These are phyloP conservation scores for Botrytis deweyae DNA, from an alignment of 2,329 filamentous ascomycete genomes.

Conservation along the genomic window DNA sequence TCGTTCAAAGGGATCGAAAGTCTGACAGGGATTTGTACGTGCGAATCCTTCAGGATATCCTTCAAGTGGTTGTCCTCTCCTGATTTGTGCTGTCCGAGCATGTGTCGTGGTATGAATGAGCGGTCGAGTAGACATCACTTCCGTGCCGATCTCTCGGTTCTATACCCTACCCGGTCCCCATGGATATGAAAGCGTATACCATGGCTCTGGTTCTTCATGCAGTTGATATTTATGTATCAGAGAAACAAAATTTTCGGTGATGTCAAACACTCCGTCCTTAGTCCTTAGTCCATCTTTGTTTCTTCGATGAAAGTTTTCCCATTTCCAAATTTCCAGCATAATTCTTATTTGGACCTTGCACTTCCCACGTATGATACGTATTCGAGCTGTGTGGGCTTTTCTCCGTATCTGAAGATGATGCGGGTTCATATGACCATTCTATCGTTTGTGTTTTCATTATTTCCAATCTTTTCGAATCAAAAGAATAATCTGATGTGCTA, in stretches of 20 bases:
- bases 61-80: not conserved
- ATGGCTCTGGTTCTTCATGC: not conserved
- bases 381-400: not conserved
- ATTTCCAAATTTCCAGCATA: not conserved
- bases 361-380: not conserved
- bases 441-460: conserved; percentile 8
- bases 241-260: not conserved
- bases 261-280: not conserved
- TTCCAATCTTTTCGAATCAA: not conserved
- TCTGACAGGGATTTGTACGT: rapidly evolving
- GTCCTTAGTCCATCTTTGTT: not conserved
- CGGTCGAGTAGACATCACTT: not conserved
- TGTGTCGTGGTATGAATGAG: too few species aligned
- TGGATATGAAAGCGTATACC: not conserved
- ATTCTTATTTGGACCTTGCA: not conserved
- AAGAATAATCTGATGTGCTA: not conserved
- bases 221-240: not conserved
- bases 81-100: not conserved
- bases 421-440: not conserved
- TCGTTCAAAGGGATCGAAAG: rapidly evolving
- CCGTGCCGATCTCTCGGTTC: not conserved
- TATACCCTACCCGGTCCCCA: not conserved
- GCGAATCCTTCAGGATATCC: not conserved
- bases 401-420: not conserved
- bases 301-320: too few species aligned